Evolutionary conservation across 208 protist species (phyloP), one percentile per base, ranked within the genome.

Genomic region (Dictyostelium gargantuum): DNA sequence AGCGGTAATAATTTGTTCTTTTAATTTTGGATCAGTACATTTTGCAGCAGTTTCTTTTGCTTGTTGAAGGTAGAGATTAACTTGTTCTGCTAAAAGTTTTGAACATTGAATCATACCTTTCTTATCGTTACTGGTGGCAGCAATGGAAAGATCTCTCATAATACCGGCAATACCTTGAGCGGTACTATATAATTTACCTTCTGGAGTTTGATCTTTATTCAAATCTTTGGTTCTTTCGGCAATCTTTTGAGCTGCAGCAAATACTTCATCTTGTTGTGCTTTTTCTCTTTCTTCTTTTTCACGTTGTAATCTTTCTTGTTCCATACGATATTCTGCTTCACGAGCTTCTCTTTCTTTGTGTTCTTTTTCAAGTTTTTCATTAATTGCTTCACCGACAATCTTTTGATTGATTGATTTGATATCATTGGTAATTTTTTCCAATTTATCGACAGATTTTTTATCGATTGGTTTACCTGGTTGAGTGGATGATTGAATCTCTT

Each of bases 11-110:
- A 93, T 75, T 79, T 93, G 52, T 52, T 93, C 92, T 75, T 94
- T 92, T 58, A 95, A 77, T 77, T 93, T 89, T 50, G 91, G 94
- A 80, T 95, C 94, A 38, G 81, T 93, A 63, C 91, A 94, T 74
- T 89, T 94, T 13, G 91, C 80, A 19, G 73, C 94, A 19, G 91
- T 84, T 40, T 73, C 84, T 70, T 93, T 95, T 21, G 93, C 81
- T 61, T 95, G 92, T 73, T 58, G 72, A 21, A 72, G 40, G 44
- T 79, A 66, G 29, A 52, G 19, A 44, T 15, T 54, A 1, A 93
- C 77, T 40, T 80, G 66, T 21, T 77, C 76, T 5, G 89, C 70
- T 19, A 93, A 48, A 0, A 48, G 26, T 75, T 85, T 93, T 0
- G 89, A 84, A 46, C 29, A 40, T 2, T 23, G 52, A 11, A 93